Base-by-base conservation (phyloP, 495 filamentous ascomycete species). In the Penicillium paradoxum region DNA sequence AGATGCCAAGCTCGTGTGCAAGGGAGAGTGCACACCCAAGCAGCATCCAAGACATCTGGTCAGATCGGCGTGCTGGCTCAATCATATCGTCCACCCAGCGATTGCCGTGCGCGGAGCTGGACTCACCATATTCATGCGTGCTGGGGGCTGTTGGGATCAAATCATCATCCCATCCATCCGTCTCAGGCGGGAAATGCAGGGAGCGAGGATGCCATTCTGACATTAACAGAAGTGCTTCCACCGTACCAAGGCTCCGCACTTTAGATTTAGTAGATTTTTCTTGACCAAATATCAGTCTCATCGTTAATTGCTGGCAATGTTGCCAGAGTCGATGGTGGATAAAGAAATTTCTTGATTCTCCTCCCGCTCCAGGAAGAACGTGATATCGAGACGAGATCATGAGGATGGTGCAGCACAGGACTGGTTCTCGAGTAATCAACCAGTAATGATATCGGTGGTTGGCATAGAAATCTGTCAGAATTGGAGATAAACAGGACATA, bases 31-130 rank as follows among this genome's bases (percentile, higher is more conserved):
- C 77, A 54, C 70, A 77, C 0, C 77, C 77, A 14, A 80, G 68
- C 6, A 77, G 55, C 74, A 79, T 79, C 78, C 78, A 81, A 0
- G 77, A 79, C 78, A 81, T 79, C n/a, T 76, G 73, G 54, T 81
- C 78, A 1, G 77, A 79, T 53, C 78, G 58, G 43, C 72, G 67
- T 9, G 78, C 76, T 4, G 76, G 76, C 46, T 81, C 78, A 45
- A 78, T 74, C 59, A 77, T 74, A 45, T 77, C 74, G 42, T 75
- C 71, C 5, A 77, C 49, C 68, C 70, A 73, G 38, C 72, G 56
- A 41, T 65, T 70, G 13, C 62, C 66, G 0, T 73, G 69, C 10
- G 58, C 49, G 21, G 45, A 22, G 5, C 56, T 64, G 9, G 55
- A 17, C 8, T 62, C 63, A 0, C 18, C 25, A 13, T 51, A 10